Evolutionary conservation across 2,329 filamentous ascomycete genomes (phyloP).

Genomic region (Aureobasidium melanogenum): DNA sequence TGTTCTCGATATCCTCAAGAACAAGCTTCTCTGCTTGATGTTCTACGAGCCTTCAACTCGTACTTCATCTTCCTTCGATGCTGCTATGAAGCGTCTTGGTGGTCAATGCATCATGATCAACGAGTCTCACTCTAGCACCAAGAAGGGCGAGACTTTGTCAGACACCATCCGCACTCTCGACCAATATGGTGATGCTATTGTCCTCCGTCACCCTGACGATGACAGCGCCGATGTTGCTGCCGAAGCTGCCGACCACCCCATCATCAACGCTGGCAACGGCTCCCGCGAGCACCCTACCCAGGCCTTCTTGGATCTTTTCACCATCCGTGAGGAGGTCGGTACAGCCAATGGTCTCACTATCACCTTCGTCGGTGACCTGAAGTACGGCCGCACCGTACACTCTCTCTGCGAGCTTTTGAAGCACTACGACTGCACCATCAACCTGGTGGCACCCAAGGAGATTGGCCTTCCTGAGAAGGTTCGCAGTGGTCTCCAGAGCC

Average conservation of each 20-base stretch:
- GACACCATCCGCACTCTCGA: slow-evolving; percentile 89
- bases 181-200: slow-evolving; percentile 89
- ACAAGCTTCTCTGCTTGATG: slow-evolving; percentile 78
- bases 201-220: slow-evolving; percentile 87
- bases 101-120: slow-evolving; percentile 76
- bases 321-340: slow-evolving; percentile 93
- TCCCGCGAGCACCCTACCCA: slow-evolving; percentile 95
- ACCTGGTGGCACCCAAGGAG: slow-evolving; percentile 76
- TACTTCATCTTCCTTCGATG: slow-evolving; percentile 91
- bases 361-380: slow-evolving; percentile 88
- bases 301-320: slow-evolving; percentile 95
- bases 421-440: slow-evolving; percentile 90
- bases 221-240: slow-evolving; percentile 71
- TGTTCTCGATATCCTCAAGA: slow-evolving; percentile 76
- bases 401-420: slow-evolving; percentile 87
- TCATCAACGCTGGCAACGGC: slow-evolving; percentile 96
- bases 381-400: slow-evolving; percentile 90
- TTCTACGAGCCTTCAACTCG: slow-evolving; percentile 98
- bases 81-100: slow-evolving; percentile 95
- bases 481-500: slow-evolving; percentile 58
- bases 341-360: slow-evolving; percentile 93
- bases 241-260: slow-evolving; percentile 79
- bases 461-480: slow-evolving; percentile 71
- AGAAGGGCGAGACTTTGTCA: slow-evolving; percentile 89
- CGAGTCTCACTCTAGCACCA: slow-evolving; percentile 75